Evolutionary conservation across 768 basidiomycete genomes (phyloP).

Genomic region (Lactarius akahatsu): DNA sequence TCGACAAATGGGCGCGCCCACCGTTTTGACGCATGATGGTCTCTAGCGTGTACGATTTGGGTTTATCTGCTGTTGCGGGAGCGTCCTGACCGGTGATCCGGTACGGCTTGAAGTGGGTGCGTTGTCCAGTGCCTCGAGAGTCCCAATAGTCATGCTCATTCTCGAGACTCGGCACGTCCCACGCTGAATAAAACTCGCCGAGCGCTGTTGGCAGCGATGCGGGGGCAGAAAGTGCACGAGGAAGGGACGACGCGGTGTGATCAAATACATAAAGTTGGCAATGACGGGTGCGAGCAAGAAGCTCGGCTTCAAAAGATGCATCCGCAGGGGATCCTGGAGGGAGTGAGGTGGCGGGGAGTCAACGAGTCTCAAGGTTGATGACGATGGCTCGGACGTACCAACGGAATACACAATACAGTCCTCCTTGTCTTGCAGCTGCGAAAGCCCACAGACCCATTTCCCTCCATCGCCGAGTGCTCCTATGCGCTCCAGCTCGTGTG

Average conservation of each 20-base stretch:
- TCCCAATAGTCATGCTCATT: constrained; percentile 37
- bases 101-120: constrained; percentile 45
- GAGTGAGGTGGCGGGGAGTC: not conserved
- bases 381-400: constrained; percentile 38
- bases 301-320: constrained; percentile 61
- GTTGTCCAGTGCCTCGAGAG: constrained; percentile 32
- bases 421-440: constrained; percentile 50
- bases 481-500: constrained; percentile 44
- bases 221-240: constrained; percentile 30
- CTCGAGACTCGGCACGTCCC: constrained; percentile 26
- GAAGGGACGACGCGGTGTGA: constrained; percentile 33
- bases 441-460: constrained; percentile 68
- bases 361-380: constrained; percentile 12
- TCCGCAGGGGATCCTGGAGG: constrained; percentile 52
- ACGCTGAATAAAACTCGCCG: constrained; percentile 24
- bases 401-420: constrained; percentile 63
- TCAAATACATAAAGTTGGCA: constrained; percentile 68
- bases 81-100: constrained; percentile 43
- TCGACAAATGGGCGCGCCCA: constrained; percentile 9
- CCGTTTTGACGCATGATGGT: constrained; percentile 47
- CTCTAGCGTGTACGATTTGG: constrained; percentile 47
- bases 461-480: constrained; percentile 63
- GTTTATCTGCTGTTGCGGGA: constrained; percentile 34
- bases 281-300: constrained; percentile 46
- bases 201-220: constrained; percentile 24